Percentiles rank a stretch among this genome's conserved stretches.
Evolutionary conservation across 139 green algal species (phyloP).

Genomic region (Coelastrella sp.): DNA sequence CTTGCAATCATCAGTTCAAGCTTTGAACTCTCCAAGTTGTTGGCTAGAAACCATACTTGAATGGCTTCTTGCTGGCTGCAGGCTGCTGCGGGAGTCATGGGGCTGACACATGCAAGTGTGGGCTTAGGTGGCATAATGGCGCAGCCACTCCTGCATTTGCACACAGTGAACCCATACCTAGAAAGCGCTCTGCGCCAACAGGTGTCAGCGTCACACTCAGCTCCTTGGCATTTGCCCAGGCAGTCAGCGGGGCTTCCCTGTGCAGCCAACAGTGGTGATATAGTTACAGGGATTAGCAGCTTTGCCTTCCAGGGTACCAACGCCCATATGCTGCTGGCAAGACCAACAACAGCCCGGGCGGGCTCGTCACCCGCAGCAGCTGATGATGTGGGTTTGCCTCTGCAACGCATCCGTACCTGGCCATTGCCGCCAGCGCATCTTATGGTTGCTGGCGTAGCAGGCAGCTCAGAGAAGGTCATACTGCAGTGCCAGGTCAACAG

Average conservation of each 20-base stretch:
- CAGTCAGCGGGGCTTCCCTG: conserved; percentile 18
- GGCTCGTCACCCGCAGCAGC: too few species aligned
- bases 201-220: not conserved
- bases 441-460: not conserved
- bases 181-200: conserved; percentile 52
- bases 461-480: not conserved
- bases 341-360: not conserved
- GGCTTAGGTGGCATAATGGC: not conserved
- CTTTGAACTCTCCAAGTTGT: too few species aligned
- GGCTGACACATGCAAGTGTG: conserved; percentile 67
- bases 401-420: not conserved
- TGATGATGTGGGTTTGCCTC: too few species aligned
- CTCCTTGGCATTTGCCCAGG: conserved; percentile 40
- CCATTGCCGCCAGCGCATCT: conserved; percentile 15
- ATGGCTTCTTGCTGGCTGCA: not conserved
- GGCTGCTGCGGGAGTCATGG: conserved; percentile 81
- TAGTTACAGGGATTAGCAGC: conserved; percentile 59
- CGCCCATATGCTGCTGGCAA: conserved; percentile 34
- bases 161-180: conserved; percentile 71
- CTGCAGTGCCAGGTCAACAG: not conserved
- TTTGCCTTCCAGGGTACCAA: conserved; percentile 82
- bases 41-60: too few species aligned
- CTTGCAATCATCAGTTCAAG: too few species aligned
- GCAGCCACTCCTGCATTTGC: conserved; percentile 75
- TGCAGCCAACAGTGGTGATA: not conserved